phyloP scores from a whole-genome alignment of 1,284 basidiomycete species.

The Trichosporon sp. region DNA sequence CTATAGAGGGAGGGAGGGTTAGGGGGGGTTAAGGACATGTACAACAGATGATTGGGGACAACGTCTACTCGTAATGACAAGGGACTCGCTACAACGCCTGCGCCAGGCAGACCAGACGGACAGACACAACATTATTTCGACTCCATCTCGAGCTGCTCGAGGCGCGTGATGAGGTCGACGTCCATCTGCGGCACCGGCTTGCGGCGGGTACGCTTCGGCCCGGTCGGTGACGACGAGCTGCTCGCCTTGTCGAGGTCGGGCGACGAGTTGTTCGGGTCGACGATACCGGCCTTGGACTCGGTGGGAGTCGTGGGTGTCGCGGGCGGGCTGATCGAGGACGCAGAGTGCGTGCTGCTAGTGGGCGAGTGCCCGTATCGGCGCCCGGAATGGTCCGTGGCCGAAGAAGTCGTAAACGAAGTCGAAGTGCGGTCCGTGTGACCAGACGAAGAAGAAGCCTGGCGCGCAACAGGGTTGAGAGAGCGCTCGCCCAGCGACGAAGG shows the following conservation, averaged over 20 bases:
- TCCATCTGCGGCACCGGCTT: slow-evolving; percentile 36
- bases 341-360: slow-evolving; percentile 25
- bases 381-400: background rate
- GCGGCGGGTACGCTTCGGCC: slow-evolving; percentile 30
- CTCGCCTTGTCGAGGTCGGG: slow-evolving; percentile 9
- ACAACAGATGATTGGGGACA: slow-evolving; percentile 2
- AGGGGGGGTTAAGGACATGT: background rate
- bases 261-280: background rate
- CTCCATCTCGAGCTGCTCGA: slow-evolving; percentile 20
- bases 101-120: background rate
- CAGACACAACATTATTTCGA: background rate
- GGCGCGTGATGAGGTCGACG: slow-evolving; percentile 25
- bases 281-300: background rate
- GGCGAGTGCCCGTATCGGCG: slow-evolving; percentile 23
- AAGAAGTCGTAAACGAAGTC: background rate
- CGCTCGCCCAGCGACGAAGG: background rate
- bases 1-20: background rate
- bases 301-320: slow-evolving; percentile 31
- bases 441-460: slow-evolving; percentile 1
- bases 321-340: slow-evolving; percentile 26
- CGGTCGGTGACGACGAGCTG: background rate
- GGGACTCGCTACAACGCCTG: background rate
- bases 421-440: background rate
- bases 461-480: background rate
- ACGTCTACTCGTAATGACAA: background rate